Evolutionary conservation across 768 basidiomycete species (phyloP), one percentile per base, ranked within the genome.

Genomic region (Hypholoma fasciculare): DNA sequence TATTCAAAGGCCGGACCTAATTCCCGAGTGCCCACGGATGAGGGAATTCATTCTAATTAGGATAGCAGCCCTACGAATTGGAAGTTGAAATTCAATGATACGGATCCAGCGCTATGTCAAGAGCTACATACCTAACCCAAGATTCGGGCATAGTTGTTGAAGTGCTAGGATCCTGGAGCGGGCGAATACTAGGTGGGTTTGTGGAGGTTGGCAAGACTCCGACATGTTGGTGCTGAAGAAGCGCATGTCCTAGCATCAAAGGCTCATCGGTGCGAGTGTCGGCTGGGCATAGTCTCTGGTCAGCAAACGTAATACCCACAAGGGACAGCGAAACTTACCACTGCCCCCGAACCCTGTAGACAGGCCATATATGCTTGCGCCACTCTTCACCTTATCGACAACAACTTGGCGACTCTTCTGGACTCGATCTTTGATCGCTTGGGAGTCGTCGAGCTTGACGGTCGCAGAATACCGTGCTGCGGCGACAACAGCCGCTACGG

Each of bases 311-410:
- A 26, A 48, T 34, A 56, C 56, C 54, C 27, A 43, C 56, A 30
- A 53, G 60, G 42, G 37, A 52, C 50, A 20, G 49, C 19, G 52
- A 56, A 49, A 70, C 76, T 39, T 59, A 77, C 88, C 87, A 65
- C 86, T 88, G 5, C 89, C 90, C 42, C 90, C 89, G 63, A 88
- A 90, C 36, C 90, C 90, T 4, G 90, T 90, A 49, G 88, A 90
- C 36, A 94, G 78, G 5, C 92, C 92, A 66, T 94, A 94, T 17
- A 94, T 82, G 62, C 88, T 90, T 30, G 85, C 82, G 14, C 85
- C 83, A 7, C 76, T 76, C 27, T 78, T 82, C 16, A 93, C 84
- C 70, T 92, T 92, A 66, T 81, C 78, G 1, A 83, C 73, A 37
- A 92, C 88, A 65, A 89, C 85, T 48, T 79, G 74, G 17, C 90